Base-by-base conservation (phyloP, 176 grass and related monocot species). In the Poa pratensis region DNA sequence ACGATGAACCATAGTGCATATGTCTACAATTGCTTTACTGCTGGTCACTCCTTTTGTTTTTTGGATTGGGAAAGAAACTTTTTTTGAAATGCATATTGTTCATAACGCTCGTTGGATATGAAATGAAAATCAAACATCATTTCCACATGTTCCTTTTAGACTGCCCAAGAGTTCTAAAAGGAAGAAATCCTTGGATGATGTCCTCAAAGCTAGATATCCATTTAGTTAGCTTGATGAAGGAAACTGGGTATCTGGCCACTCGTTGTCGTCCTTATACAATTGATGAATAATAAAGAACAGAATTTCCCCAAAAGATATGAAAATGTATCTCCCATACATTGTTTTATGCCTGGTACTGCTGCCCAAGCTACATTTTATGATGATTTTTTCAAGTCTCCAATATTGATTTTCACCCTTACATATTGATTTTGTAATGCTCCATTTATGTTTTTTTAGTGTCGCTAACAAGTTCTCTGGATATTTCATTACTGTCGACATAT, bases 401-500 rank as follows among this genome's bases (percentile, higher is more conserved):
- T 28, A 51, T 27, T 23, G 70, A 27, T 69, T 39, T 17, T 14
- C 60, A 18, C 11, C 10, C 8, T 7, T 24, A 43, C 66, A 59
- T 15, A 45, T 45, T 45, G 51, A 45, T 34, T 30, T 49, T 22
- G 34, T 4, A 15, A 52, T 83, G 17, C 30, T 66, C 1, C 40
- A 69, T 71, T 76, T 27, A 1, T 37, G 4, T 76, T 76, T 51
- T 48, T 18, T 74, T 50, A 69, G 61, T 34, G 51, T 27, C 72
- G 17, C 12, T 7, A 22, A 43, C 35, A 32, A 62, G 13, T 22
- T 46, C 32, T 40, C 9, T 1, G 39, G 45, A 3, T 34, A 60
- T 74, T 73, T 62, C 40, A 78, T 77, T 61, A 83, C 3, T 79
- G 37, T 88, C 3, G 34, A 46, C 3, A 74, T 62, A 37, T 78